phyloP scores from a whole-genome alignment of 2,329 filamentous ascomycete species.

The Trichophyton schoenleinii region DNA sequence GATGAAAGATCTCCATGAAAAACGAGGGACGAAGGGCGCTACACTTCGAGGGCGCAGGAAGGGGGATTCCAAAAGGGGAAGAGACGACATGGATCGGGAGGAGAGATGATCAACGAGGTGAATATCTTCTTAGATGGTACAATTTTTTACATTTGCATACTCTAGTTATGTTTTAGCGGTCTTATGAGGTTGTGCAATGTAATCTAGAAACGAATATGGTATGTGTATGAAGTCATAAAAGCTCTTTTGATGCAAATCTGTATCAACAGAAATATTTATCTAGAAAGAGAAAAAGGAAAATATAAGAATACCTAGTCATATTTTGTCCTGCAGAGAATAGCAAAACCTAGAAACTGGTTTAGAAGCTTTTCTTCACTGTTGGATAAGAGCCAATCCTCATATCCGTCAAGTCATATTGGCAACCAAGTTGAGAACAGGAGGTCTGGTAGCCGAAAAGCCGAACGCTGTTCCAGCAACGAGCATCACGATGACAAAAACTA shows the following conservation, averaged over 20 bases:
- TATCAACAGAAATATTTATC: not conserved
- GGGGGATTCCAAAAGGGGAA: slow-evolving; percentile 39
- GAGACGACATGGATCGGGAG: slow-evolving; percentile 62
- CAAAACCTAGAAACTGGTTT: not conserved
- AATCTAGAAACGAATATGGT: not conserved
- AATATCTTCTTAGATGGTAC: not conserved
- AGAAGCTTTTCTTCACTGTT: not conserved
- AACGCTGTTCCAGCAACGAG: slow-evolving; percentile 1
- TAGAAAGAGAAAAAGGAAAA: not conserved
- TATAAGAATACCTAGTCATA: not conserved
- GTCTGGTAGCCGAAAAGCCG: not conserved
- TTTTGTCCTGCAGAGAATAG: not conserved
- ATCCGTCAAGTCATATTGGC: not conserved
- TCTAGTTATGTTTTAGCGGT: not conserved
- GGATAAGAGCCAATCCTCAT: not conserved
- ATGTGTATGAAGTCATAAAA: not conserved
- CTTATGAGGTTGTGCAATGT: not conserved
- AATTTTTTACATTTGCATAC: not conserved
- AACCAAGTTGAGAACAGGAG: not conserved
- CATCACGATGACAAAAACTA: not conserved
- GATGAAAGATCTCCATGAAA: slow-evolving; percentile 69
- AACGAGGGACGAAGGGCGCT: slow-evolving; percentile 40
- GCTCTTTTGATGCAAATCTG: not conserved
- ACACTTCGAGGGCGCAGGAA: slow-evolving; percentile 40
- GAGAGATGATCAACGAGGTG: slow-evolving; percentile 44